Base-by-base conservation (phyloP, 805 yeast genomes). In the Cyberlindnera subsufficiens region DNA sequence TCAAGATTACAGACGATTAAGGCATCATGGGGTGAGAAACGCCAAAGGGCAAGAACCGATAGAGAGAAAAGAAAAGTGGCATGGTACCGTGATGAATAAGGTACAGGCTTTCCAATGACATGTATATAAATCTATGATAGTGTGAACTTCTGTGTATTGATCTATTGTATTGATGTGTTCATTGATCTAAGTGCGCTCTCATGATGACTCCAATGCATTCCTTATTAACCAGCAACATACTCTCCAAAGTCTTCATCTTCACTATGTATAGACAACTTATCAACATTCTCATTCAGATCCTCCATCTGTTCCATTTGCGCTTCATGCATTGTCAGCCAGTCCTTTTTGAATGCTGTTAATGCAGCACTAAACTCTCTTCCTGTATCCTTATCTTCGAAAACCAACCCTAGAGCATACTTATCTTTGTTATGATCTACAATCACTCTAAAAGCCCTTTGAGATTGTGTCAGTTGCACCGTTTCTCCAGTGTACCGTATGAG, bases 11-110 rank as follows among this genome's bases (percentile, higher is more conserved):
- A 59, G 17, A 52, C 53, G 25, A 75, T 77, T 51, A 68, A 74
- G 56, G 53, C 63, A 16, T 50, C 58, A 42, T 80, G 86, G 86
- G 59, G 69, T 42, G 69, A 64, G 38, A 62, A 65, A 41, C 74
- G 74, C 52, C 53, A 54, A 14, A 55, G 66, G 19, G 80, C 85
- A 9, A 69, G 82, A 51, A 59, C 59, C 15, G 87, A 82, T 51
- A 69, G 82, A 53, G 59, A 63, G 47, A 78, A 79, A 62, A 71
- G 91, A 61, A 74, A 71, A 46, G 63, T 71, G 48, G 56, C 71
- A 54, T 82, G 91, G 91, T 74, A 81, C 50, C 69, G 82, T 38
- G 60, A 57, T 36, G 58, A 53, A 38, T 57, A 36, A 46, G 3
- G 5, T 22, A 22, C 27, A 22, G 27, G 27, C 27, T 22, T 22